Evolutionary conservation across 441 rosid genomes (phyloP).

Genomic region (Gossypium davidsonii): DNA sequence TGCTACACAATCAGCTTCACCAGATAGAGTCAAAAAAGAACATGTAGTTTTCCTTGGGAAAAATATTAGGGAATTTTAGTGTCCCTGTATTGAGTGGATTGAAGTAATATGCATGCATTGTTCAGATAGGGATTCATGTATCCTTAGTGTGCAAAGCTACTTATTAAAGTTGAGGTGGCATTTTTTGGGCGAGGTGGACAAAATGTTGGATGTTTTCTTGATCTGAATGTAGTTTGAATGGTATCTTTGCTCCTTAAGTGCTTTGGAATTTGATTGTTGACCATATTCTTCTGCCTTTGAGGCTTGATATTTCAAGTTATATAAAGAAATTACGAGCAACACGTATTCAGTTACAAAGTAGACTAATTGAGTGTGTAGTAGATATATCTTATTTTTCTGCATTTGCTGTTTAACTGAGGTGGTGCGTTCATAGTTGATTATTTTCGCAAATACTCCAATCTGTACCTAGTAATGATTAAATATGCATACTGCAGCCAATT

Average conservation of each 20-base stretch:
- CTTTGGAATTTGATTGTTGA: not conserved
- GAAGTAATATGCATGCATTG: not conserved
- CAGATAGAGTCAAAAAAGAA: not conserved
- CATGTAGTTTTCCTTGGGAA: not conserved
- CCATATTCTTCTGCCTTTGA: not conserved
- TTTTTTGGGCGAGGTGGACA: not conserved
- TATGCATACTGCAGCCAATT: slow-evolving; percentile 61
- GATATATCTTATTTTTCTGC: not conserved
- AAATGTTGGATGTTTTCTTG: not conserved
- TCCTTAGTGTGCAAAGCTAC: not conserved
- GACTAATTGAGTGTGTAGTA: not conserved
- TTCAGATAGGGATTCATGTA: not conserved
- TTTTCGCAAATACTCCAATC: not conserved
- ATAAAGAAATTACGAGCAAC: not conserved
- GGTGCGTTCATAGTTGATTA: not conserved
- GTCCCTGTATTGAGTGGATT: not conserved
- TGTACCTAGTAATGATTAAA: not conserved
- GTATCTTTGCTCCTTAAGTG: not conserved
- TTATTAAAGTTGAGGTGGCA: not conserved
- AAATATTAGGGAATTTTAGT: not conserved
- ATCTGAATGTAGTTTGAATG: not conserved
- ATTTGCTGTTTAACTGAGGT: not conserved
- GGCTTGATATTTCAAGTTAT: not conserved
- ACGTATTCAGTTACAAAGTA: not conserved
- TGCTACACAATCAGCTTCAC: not conserved